These are phyloP conservation scores for Beta corolliflora DNA, from an alignment of 179 eudicot species.

Conservation along the genomic window DNA sequence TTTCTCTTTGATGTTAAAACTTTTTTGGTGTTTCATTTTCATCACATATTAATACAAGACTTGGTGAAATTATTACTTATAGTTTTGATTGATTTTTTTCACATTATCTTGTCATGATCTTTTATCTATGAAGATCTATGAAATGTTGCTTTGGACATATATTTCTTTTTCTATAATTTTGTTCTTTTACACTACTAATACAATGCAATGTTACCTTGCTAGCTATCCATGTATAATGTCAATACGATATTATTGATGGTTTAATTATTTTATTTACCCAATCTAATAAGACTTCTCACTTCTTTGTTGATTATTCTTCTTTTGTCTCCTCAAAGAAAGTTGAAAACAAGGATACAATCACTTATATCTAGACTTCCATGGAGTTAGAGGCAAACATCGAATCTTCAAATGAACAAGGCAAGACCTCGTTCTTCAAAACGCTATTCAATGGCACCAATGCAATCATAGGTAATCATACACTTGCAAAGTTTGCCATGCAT, in stretches of 20 bases:
- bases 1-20: background rate
- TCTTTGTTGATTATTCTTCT: too few relatives aligned
- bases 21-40: background rate
- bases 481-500: background rate
- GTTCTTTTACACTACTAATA: background rate
- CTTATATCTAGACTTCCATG: conserved; percentile 3
- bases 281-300: too few relatives aligned
- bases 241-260: too few relatives aligned
- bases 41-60: background rate
- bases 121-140: too few relatives aligned
- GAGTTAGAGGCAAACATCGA: conserved; percentile 32
- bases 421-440: conserved; percentile 34
- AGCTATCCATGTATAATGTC: too few relatives aligned
- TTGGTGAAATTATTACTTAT: too few relatives aligned
- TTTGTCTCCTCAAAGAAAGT: background rate
- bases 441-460: conserved; percentile 36
- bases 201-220: too few relatives aligned
- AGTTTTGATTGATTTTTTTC: too few relatives aligned
- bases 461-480: conserved; percentile 19
- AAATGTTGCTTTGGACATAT: too few relatives aligned
- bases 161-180: background rate
- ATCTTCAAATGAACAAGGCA: conserved; percentile 22
- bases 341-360: background rate
- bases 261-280: too few relatives aligned
- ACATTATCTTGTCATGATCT: too few relatives aligned